These are phyloP conservation scores for Aspergillus piperis DNA, from an alignment of 2,329 filamentous ascomycete species.

Conservation along the genomic window DNA sequence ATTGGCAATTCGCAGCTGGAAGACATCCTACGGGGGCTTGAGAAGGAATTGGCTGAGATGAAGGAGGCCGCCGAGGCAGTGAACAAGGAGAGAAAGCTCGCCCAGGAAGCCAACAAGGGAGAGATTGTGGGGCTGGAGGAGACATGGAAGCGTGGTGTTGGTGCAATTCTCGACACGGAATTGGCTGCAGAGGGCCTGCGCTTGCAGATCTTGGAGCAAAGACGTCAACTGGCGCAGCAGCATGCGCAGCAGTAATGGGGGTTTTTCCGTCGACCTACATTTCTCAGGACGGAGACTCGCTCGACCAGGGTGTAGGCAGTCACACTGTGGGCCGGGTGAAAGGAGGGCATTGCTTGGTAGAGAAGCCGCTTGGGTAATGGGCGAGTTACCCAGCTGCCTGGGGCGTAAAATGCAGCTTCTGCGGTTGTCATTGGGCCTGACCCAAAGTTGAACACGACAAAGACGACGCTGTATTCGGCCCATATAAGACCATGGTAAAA, in stretches of 20 bases:
- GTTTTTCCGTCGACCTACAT: neutral
- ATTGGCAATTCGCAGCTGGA: constrained; percentile 80
- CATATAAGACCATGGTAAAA: neutral
- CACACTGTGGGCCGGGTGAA: neutral
- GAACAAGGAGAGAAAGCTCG: constrained; percentile 67
- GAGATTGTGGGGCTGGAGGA: constrained; percentile 76
- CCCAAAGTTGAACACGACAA: neutral
- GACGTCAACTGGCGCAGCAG: constrained; percentile 45
- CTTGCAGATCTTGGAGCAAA: constrained; percentile 65
- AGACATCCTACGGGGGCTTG: constrained; percentile 66
- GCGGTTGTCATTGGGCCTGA: neutral
- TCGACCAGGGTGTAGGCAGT: neutral
- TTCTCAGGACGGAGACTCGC: neutral
- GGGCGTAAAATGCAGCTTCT: neutral
- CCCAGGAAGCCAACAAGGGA: constrained; percentile 69
- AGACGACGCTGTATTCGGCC: neutral
- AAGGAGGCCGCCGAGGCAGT: constrained; percentile 72
- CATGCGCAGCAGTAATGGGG: constrained; percentile 27
- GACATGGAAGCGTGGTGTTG: constrained; percentile 76
- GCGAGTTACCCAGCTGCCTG: neutral
- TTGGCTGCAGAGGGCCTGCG: constrained; percentile 75
- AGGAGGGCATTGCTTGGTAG: neutral
- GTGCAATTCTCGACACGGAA: constrained; percentile 81
- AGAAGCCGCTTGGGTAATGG: neutral
- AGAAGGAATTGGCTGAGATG: constrained; percentile 70